A percentile compares a stretch with the other conserved stretches of the same genome.
These are phyloP conservation scores for Cercospora citrullina DNA, from an alignment of 2,329 filamentous ascomycete species.

Conservation along the genomic window DNA sequence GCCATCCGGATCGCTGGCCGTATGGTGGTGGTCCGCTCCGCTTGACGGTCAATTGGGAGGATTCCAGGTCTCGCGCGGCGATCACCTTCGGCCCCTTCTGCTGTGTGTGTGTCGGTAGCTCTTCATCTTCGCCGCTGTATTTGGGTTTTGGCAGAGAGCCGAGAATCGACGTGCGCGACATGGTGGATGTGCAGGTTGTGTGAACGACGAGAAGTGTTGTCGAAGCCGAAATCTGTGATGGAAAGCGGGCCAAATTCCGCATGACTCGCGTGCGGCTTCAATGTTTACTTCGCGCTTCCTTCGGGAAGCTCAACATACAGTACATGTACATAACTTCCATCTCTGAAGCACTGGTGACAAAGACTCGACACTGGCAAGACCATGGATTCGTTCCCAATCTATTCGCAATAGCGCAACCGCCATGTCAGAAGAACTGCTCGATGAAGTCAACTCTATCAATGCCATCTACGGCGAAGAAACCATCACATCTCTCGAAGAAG, in stretches of 20 bases:
- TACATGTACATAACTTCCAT: neutral
- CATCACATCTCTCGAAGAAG: slow-evolving; percentile 41
- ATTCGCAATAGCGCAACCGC: neutral
- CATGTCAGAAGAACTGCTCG: slow-evolving; percentile 54
- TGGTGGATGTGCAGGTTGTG: neutral
- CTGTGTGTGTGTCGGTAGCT: slow-evolving; percentile 68
- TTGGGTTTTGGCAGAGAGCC: slow-evolving; percentile 83
- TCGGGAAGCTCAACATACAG: neutral
- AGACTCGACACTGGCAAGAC: neutral
- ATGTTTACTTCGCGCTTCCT: neutral
- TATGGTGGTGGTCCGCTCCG: slow-evolving; percentile 84
- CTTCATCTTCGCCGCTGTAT: slow-evolving; percentile 87
- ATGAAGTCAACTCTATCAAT: slow-evolving; percentile 80
- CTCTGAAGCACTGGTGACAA: neutral
- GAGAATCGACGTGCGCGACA: slow-evolving; percentile 60
- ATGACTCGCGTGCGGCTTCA: slow-evolving; percentile 1
- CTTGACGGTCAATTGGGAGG: slow-evolving; percentile 81
- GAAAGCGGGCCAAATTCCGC: neutral
- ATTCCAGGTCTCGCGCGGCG: slow-evolving; percentile 74
- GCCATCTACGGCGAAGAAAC: slow-evolving; percentile 77
- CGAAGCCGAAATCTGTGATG: slow-evolving; percentile 9
- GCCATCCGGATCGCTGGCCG: slow-evolving; percentile 83
- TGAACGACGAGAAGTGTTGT: neutral
- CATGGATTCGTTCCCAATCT: neutral
- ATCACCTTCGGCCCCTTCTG: slow-evolving; percentile 81